phyloP scores from a whole-genome alignment of 2,329 filamentous ascomycete genomes.

The Phaeosphaeria sp. region DNA sequence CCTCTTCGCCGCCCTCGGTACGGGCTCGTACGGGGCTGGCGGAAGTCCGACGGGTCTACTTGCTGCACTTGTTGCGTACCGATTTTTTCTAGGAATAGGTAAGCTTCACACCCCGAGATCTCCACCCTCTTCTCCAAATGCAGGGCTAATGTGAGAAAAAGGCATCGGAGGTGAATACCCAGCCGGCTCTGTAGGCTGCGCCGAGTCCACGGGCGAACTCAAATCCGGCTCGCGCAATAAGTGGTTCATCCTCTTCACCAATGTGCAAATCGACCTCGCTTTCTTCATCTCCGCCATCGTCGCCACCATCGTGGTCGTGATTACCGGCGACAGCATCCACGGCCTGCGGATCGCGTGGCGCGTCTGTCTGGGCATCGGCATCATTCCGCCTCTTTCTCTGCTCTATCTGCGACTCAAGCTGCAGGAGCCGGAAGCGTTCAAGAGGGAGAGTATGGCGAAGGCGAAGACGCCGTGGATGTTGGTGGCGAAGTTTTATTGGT shows the following conservation, averaged over 20 bases:
- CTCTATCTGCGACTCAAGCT: slow-evolving; percentile 66
- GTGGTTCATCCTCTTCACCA: slow-evolving; percentile 85
- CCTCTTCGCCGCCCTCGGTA: slow-evolving; percentile 79
- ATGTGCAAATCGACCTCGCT: slow-evolving; percentile 84
- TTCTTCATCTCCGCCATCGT: slow-evolving; percentile 84
- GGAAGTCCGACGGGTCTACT: slow-evolving; percentile 76
- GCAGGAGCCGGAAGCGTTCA: slow-evolving; percentile 61
- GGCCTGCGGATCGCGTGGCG: slow-evolving; percentile 82
- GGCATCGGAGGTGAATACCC: slow-evolving; percentile 85
- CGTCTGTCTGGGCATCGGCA: slow-evolving; percentile 69
- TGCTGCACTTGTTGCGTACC: slow-evolving; percentile 79
- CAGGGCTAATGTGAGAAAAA: slow-evolving; percentile 10
- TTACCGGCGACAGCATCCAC: slow-evolving; percentile 54
- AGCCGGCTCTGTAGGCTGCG: slow-evolving; percentile 81
- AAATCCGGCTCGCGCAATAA: slow-evolving; percentile 81
- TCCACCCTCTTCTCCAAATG: not conserved
- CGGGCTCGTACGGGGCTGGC: slow-evolving; percentile 77
- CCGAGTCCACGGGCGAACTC: slow-evolving; percentile 84
- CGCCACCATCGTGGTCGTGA: slow-evolving; percentile 69
- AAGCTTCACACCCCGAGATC: slow-evolving; percentile 3
- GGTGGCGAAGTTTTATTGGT: slow-evolving; percentile 63
- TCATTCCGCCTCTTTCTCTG: slow-evolving; percentile 58
- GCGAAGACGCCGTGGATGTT: slow-evolving; percentile 49
- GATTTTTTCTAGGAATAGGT: slow-evolving; percentile 74
- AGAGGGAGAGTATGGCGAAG: slow-evolving; percentile 58